Percentiles rank a stretch among this genome's conserved stretches.
phyloP scores from a whole-genome alignment of 768 basidiomycete species.

The Russula abietina region DNA sequence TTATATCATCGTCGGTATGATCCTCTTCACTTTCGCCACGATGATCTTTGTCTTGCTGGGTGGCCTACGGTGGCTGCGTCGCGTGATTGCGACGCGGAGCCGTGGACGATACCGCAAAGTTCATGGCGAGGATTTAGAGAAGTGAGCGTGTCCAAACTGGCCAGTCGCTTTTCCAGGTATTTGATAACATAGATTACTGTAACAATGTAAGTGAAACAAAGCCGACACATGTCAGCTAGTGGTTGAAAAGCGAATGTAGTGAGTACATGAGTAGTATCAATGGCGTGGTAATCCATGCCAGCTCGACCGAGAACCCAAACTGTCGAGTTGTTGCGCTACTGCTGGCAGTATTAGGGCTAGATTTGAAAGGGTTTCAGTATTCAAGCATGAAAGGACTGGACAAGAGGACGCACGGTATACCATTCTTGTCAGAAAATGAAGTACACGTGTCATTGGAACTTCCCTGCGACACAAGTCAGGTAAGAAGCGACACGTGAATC shows the following conservation, averaged over 20 bases:
- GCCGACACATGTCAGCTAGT: background rate
- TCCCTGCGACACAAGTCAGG: conserved; percentile 12
- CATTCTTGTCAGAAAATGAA: conserved; percentile 64
- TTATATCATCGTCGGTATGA: conserved; percentile 33
- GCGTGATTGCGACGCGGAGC: conserved; percentile 8
- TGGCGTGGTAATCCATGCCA: background rate
- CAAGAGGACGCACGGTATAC: conserved; percentile 49
- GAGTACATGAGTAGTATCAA: background rate
- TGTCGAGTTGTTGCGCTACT: conserved; percentile 7
- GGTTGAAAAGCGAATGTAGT: background rate
- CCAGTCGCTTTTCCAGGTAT: background rate
- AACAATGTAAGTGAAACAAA: conserved; percentile 3
- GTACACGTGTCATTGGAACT: conserved; percentile 46
- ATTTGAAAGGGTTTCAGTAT: conserved; percentile 6
- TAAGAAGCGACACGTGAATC: background rate
- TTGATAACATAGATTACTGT: background rate
- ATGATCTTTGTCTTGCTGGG: conserved; percentile 20
- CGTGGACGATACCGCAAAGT: conserved; percentile 21
- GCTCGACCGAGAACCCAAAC: background rate
- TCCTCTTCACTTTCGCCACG: conserved; percentile 25
- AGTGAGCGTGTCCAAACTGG: background rate
- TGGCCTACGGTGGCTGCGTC: conserved; percentile 20
- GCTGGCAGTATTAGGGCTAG: conserved; percentile 32
- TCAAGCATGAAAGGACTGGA: background rate
- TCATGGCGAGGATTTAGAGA: conserved; percentile 13